Percentiles rank a stretch among this genome's conserved stretches.
Evolutionary conservation across 257 asterid genomes (phyloP).

Genomic region (Primulina tabacum): DNA sequence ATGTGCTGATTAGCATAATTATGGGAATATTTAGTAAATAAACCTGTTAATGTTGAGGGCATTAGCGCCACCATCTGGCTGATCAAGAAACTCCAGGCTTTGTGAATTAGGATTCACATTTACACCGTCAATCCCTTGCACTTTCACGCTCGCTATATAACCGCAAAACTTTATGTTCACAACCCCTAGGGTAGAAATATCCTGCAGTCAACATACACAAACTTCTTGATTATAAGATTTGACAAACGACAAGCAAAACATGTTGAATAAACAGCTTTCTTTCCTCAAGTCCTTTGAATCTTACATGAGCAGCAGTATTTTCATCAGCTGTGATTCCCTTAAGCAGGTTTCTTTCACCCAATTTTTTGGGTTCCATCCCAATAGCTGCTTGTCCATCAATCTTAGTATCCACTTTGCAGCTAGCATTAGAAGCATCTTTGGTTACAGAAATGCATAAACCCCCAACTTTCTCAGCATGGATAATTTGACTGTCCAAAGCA

Average conservation of each 20-base stretch:
- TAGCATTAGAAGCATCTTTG: constrained; percentile 76
- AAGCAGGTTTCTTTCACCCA: constrained; percentile 82
- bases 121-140: constrained; percentile 52
- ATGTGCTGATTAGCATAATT: constrained; percentile 3
- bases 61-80: constrained; percentile 96
- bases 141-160: constrained; percentile 77
- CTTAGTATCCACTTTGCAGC: constrained; percentile 85
- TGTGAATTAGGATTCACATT: constrained; percentile 39
- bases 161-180: constrained; percentile 77
- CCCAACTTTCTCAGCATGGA: constrained; percentile 62
- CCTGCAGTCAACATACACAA: constrained; percentile 45
- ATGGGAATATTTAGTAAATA: constrained; percentile 7
- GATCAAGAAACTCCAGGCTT: constrained; percentile 73
- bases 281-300: constrained; percentile 23
- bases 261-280: constrained; percentile 12
- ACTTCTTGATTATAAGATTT: constrained; percentile 15
- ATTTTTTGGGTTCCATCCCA: constrained; percentile 49
- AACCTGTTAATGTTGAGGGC: constrained; percentile 96
- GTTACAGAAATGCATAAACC: constrained; percentile 70
- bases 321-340: constrained; percentile 98
- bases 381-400: constrained; percentile 82
- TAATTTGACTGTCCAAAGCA: constrained; percentile 31
- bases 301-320: constrained; percentile 91
- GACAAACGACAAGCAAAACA: constrained; percentile 21
- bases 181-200: constrained; percentile 79